phyloP scores from a whole-genome alignment of 768 basidiomycete genomes.

The Stropharia rugosoannulata region DNA sequence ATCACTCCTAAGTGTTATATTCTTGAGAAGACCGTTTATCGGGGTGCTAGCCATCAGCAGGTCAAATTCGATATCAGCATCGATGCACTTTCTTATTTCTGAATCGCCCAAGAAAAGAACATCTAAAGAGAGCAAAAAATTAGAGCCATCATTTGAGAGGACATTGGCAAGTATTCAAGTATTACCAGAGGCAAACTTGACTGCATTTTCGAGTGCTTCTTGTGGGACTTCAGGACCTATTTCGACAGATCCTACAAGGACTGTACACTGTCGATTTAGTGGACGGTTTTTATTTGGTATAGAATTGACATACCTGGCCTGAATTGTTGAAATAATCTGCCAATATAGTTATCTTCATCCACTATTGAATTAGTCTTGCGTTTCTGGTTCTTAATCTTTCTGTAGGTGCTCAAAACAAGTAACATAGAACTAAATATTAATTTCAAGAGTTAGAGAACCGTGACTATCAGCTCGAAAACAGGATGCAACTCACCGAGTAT shows the following conservation, averaged over 20 bases:
- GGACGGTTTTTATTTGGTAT: neutral
- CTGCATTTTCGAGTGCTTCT: neutral
- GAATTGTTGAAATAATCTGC: slow-evolving; percentile 42
- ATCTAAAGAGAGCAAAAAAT: neutral
- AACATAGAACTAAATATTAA: slow-evolving; percentile 42
- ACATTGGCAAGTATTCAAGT: neutral
- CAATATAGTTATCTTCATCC: slow-evolving; percentile 45
- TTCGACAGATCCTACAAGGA: neutral
- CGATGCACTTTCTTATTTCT: neutral
- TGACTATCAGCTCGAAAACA: no score
- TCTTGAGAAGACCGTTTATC: neutral
- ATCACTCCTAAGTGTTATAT: no score
- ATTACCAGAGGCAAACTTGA: neutral
- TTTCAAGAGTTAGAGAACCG: no score
- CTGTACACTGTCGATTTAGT: neutral
- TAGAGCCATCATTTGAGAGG: neutral
- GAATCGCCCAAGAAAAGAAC: neutral
- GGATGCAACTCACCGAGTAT: slow-evolving; percentile 27
- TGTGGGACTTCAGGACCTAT: neutral
- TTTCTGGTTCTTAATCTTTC: slow-evolving; percentile 44
- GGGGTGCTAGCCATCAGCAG: neutral
- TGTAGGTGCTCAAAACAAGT: slow-evolving; percentile 51
- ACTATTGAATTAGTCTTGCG: slow-evolving; percentile 31
- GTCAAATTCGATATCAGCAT: neutral
- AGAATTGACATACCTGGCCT: neutral